phyloP scores from a whole-genome alignment of 2,329 filamentous ascomycete genomes.

The Penicillium oxalicum region DNA sequence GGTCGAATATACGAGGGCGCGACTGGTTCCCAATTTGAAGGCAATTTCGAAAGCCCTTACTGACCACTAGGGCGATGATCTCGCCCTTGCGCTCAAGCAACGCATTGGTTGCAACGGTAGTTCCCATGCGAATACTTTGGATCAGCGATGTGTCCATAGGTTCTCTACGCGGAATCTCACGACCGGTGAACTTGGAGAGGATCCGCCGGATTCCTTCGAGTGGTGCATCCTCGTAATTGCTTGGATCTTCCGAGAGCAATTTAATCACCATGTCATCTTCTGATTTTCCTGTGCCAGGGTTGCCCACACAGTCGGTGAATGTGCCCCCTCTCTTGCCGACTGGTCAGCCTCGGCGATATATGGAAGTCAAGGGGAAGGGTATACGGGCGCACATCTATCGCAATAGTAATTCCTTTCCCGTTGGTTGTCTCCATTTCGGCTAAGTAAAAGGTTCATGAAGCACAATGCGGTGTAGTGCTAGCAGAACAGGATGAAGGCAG shows the following conservation, averaged over 20 bases:
- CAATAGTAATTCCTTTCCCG: slow-evolving; percentile 17
- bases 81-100: slow-evolving; percentile 86
- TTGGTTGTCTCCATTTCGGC: slow-evolving; percentile 6
- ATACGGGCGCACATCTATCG: slow-evolving; percentile 16
- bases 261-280: slow-evolving; percentile 77
- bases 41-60: slow-evolving; percentile 81
- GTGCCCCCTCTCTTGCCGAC: slow-evolving; percentile 17
- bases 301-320: slow-evolving; percentile 21
- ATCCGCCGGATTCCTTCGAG: slow-evolving; percentile 85
- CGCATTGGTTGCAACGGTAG: slow-evolving; percentile 89
- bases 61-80: slow-evolving; percentile 79
- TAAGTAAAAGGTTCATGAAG: background rate
- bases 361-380: background rate
- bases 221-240: slow-evolving; percentile 85
- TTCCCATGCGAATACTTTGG: slow-evolving; percentile 91
- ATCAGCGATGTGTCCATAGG: slow-evolving; percentile 76
- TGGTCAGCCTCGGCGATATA: background rate
- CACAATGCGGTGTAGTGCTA: too few relatives aligned
- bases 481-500: too few relatives aligned
- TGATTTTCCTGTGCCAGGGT: slow-evolving; percentile 52
- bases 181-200: slow-evolving; percentile 67
- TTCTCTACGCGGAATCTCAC: slow-evolving; percentile 72
- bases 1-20: slow-evolving; percentile 81
- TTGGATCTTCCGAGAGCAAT: slow-evolving; percentile 81
- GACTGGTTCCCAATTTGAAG: slow-evolving; percentile 86